phyloP scores from a whole-genome alignment of 345 rosid genomes.

The Luvunga scandens region DNA sequence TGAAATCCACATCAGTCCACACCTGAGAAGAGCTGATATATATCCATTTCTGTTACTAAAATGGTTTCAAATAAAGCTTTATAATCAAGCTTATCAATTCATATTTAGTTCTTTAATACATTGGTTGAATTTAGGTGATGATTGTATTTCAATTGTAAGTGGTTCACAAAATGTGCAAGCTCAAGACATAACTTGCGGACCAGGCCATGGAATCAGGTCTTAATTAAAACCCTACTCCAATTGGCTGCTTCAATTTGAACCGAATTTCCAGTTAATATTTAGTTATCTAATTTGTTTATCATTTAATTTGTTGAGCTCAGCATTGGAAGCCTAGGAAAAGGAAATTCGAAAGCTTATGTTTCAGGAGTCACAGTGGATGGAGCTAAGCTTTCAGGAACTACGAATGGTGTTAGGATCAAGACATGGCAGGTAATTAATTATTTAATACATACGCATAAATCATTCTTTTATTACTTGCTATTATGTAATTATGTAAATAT shows the following conservation, averaged over 20 bases:
- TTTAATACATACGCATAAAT: not conserved
- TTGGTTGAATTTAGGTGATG: conserved; percentile 54
- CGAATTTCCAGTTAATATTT: not conserved
- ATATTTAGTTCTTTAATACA: too few species aligned
- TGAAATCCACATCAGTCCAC: too few species aligned
- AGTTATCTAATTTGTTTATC: not conserved
- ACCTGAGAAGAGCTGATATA: too few species aligned
- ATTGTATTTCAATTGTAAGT: conserved; percentile 65
- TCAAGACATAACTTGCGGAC: conserved; percentile 53
- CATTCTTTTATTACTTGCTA: not conserved
- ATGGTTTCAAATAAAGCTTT: too few species aligned
- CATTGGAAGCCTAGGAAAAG: conserved; percentile 75
- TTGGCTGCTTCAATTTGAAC: not conserved
- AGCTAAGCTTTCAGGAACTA: conserved; percentile 61
- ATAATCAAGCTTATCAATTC: too few species aligned
- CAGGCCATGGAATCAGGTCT: conserved; percentile 79
- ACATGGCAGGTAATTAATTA: conserved; percentile 63
- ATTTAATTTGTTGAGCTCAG: conserved; percentile 28
- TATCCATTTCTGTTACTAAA: too few species aligned
- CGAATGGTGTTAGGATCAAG: conserved; percentile 87
- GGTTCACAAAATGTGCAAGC: conserved; percentile 56
- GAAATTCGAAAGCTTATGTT: conserved; percentile 52
- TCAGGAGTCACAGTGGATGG: conserved; percentile 65
- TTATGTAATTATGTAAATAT: too few species aligned
- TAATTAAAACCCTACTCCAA: not conserved